phyloP scores from a whole-genome alignment of 2,329 filamentous ascomycete species.

The Talaromyces funiculosus region DNA sequence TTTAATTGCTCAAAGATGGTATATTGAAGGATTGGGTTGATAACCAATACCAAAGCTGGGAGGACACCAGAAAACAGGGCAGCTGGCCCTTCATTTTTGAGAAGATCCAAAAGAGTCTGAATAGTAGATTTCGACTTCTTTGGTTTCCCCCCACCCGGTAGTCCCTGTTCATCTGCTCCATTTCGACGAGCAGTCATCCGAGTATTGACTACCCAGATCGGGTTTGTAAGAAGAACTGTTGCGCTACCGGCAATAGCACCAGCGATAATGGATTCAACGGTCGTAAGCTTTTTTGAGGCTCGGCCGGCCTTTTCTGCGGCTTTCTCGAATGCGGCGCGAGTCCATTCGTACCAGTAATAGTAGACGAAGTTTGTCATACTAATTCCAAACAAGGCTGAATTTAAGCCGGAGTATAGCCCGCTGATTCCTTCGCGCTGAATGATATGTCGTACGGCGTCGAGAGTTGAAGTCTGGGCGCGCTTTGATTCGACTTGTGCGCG shows the following conservation, averaged over 20 bases:
- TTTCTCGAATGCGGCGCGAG: conserved; percentile 71
- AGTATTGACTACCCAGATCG: conserved; percentile 99
- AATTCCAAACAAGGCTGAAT: conserved; percentile 94
- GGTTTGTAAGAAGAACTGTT: conserved; percentile 93
- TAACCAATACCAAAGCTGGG: conserved; percentile 86
- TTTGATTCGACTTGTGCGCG: conserved; percentile 97
- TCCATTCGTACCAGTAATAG: conserved; percentile 99
- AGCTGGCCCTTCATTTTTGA: conserved; percentile 75
- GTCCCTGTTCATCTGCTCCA: conserved; percentile 41
- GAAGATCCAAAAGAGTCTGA: conserved; percentile 70
- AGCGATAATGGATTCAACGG: conserved; percentile 88
- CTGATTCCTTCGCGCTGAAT: conserved; percentile 83
- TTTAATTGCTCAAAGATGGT: conserved; percentile 98
- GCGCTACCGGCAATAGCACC: conserved; percentile 90
- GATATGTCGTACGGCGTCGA: conserved; percentile 77
- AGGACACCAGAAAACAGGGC: conserved; percentile 89
- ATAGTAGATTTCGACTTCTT: conserved; percentile 66
- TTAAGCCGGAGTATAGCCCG: conserved; percentile 87
- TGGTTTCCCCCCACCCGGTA: conserved; percentile 29
- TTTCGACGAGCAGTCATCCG: conserved; percentile 88
- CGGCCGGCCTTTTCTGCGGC: conserved; percentile 69
- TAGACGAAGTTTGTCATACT: conserved; percentile 99
- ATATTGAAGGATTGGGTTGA: conserved; percentile 98
- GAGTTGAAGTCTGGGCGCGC: conserved; percentile 77
- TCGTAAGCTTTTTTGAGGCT: conserved; percentile 75